Conservation (phyloP, 2,329 filamentous ascomycete species). For the Lecanicillium sp. region DNA sequence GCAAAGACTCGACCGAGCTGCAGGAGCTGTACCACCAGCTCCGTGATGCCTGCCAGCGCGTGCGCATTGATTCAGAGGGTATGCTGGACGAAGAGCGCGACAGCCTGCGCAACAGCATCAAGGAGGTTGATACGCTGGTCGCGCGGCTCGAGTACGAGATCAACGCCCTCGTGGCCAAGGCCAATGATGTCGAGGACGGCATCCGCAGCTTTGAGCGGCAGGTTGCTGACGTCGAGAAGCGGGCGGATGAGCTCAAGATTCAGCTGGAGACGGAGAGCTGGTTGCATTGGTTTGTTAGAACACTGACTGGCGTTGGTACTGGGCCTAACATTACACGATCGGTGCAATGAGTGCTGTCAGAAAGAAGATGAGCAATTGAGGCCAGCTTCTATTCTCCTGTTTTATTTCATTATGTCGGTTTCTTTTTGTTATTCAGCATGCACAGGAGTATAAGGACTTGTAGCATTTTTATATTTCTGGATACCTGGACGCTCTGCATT, state of each 20-base stretch:
- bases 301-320: constrained; percentile 52
- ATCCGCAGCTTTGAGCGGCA: constrained; percentile 73
- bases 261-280: constrained; percentile 58
- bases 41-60: constrained; percentile 59
- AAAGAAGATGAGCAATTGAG: no score
- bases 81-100: constrained; percentile 62
- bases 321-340: constrained; percentile 45
- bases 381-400: no score
- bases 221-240: constrained; percentile 61
- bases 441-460: constrained; percentile 4
- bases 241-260: constrained; percentile 53
- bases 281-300: constrained; percentile 56
- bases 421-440: background rate
- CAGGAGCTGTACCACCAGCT: constrained; percentile 62
- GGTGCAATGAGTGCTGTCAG: constrained; percentile 8
- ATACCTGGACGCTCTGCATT: no score
- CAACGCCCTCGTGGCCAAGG: constrained; percentile 66
- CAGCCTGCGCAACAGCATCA: constrained; percentile 61
- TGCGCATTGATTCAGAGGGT: constrained; percentile 61
- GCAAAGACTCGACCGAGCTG: constrained; percentile 56
- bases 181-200: constrained; percentile 81
- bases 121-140: constrained; percentile 71
- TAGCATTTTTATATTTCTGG: constrained; percentile 1
- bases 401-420: background rate
- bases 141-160: constrained; percentile 93